phyloP scores from a whole-genome alignment of 2,329 filamentous ascomycete genomes.

The Beauveria varroae region DNA sequence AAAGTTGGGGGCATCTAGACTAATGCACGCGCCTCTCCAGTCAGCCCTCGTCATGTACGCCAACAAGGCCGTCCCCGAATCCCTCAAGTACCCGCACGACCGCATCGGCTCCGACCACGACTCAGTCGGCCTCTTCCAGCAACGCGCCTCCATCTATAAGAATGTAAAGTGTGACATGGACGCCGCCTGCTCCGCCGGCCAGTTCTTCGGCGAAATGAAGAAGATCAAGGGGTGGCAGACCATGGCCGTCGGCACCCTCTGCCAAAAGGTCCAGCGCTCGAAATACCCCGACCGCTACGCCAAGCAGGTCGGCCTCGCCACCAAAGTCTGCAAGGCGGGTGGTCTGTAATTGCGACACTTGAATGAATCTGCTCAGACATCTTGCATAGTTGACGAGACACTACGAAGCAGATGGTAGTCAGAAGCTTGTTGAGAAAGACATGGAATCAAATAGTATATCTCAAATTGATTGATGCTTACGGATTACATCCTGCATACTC shows the following conservation, averaged over 20 bases:
- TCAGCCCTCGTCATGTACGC: slow-evolving; percentile 16
- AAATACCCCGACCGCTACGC: slow-evolving; percentile 15
- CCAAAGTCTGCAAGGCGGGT: slow-evolving; percentile 15
- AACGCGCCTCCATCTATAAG: slow-evolving; percentile 17
- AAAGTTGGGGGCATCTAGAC: background rate
- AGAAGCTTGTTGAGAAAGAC: background rate
- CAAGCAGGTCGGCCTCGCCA: slow-evolving; percentile 14
- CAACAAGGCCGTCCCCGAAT: slow-evolving; percentile 16
- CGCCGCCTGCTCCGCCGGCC: slow-evolving; percentile 16
- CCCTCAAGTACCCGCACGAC: slow-evolving; percentile 15
- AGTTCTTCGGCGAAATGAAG: slow-evolving; percentile 17
- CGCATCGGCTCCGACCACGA: slow-evolving; percentile 17
- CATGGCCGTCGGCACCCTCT: slow-evolving; percentile 16
- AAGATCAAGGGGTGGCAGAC: slow-evolving; percentile 16
- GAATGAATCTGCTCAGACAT: background rate
- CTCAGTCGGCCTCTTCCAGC: slow-evolving; percentile 19
- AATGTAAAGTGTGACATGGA: slow-evolving; percentile 18
- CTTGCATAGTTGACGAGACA: background rate
- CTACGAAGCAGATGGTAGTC: background rate
- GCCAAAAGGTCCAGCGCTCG: slow-evolving; percentile 19
- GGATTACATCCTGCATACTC: background rate
- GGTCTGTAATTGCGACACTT: slow-evolving; percentile 10
- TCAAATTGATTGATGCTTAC: background rate
- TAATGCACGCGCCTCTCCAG: slow-evolving; percentile 1
- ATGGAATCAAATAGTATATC: background rate